phyloP scores from a whole-genome alignment of 2,329 filamentous ascomycete genomes.

The Aspergillus ochraceus region DNA sequence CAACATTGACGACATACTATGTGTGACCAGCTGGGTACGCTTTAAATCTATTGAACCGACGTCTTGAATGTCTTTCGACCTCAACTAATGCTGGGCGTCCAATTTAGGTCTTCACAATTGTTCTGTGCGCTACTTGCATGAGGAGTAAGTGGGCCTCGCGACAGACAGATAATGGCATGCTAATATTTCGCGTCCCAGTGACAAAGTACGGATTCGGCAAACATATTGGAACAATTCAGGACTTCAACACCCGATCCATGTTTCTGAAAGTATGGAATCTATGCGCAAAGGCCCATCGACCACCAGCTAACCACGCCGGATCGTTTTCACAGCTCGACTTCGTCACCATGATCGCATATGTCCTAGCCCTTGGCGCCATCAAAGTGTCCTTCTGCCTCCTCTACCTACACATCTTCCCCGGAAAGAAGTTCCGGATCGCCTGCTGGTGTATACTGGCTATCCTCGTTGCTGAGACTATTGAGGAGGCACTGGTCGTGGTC shows the following conservation, averaged over 20 bases:
- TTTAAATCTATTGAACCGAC: no score
- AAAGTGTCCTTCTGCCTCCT: constrained; percentile 25
- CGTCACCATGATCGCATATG: constrained; percentile 17
- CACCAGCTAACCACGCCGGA: neutral
- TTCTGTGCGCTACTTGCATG: neutral
- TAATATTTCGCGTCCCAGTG: neutral
- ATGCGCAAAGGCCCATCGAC: neutral
- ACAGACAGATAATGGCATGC: neutral
- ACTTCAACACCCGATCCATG: neutral
- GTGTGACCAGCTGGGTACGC: neutral
- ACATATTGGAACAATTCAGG: neutral
- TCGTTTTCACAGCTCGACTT: neutral
- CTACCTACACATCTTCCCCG: constrained; percentile 24
- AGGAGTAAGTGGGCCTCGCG: neutral
- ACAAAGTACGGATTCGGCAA: neutral
- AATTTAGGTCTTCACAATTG: neutral
- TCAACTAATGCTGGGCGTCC: neutral
- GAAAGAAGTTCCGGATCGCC: constrained; percentile 13
- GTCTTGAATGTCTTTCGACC: neutral
- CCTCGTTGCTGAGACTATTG: neutral
- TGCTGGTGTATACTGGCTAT: constrained; percentile 15
- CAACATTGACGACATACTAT: neutral
- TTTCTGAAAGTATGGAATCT: neutral
- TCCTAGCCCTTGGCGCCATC: constrained; percentile 33
- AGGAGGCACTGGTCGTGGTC: neutral